Percentiles rank a stretch among this genome's conserved stretches.
Conservation (phyloP, 2,329 filamentous ascomycete species). For the Tolypocladium amazonense region DNA sequence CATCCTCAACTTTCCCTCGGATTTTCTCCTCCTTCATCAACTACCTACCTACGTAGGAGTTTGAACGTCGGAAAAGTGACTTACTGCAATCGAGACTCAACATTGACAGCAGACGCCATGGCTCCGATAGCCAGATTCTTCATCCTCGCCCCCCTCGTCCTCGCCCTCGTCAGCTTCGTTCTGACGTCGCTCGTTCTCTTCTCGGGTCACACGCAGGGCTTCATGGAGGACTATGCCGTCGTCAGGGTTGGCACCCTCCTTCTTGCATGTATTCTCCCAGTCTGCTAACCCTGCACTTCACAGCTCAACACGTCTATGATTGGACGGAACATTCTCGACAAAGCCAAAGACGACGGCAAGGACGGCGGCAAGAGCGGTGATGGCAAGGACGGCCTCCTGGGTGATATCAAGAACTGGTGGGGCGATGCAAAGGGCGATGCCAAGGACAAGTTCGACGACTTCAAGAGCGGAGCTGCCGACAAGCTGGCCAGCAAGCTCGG, state of each 20-base stretch:
- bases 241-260: constrained; percentile 19
- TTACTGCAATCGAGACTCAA: not conserved
- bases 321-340: constrained; percentile 21
- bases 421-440: constrained; percentile 21
- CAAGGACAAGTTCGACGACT: constrained; percentile 26
- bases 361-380: constrained; percentile 10
- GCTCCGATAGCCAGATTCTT: constrained; percentile 12
- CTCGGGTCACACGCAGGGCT: constrained; percentile 27
- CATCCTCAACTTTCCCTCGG: not conserved
- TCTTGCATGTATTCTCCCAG: not conserved
- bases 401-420: constrained; percentile 17
- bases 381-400: constrained; percentile 12
- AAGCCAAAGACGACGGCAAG: constrained; percentile 14
- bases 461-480: constrained; percentile 28
- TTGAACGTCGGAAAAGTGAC: too few species aligned
- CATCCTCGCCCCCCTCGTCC: constrained; percentile 23
- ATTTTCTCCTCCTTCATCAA: not conserved
- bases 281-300: not conserved
- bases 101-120: constrained; percentile 6
- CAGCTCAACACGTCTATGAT: constrained; percentile 28
- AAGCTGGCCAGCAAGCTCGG: constrained; percentile 30
- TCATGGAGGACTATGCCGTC: constrained; percentile 32
- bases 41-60: not conserved
- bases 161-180: constrained; percentile 27
- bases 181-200: constrained; percentile 28